phyloP scores from a whole-genome alignment of 2,329 filamentous ascomycete species.

The Fusarium nisikadoi region DNA sequence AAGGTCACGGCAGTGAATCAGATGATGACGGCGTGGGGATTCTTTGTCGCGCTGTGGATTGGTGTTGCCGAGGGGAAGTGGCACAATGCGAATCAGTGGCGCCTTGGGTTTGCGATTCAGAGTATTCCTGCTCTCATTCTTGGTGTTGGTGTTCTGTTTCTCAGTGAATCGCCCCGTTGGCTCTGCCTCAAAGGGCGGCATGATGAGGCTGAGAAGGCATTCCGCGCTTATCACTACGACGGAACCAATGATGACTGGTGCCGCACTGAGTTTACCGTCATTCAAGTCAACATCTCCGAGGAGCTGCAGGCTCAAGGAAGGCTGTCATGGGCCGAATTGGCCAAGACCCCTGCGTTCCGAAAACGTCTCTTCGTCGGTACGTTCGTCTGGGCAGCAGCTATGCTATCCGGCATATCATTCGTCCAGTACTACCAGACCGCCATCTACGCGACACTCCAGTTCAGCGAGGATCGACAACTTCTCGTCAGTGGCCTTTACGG shows the following conservation, averaged over 20 bases:
- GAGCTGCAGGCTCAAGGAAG: slow-evolving; percentile 43
- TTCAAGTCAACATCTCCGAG: slow-evolving; percentile 51
- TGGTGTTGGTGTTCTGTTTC: slow-evolving; percentile 49
- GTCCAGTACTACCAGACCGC: slow-evolving; percentile 56
- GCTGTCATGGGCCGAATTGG: slow-evolving; percentile 49
- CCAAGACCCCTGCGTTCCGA: slow-evolving; percentile 49
- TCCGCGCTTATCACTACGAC: slow-evolving; percentile 50
- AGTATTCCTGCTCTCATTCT: slow-evolving; percentile 50
- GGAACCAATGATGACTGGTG: slow-evolving; percentile 53
- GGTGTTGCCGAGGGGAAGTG: slow-evolving; percentile 53
- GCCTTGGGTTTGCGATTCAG: slow-evolving; percentile 52
- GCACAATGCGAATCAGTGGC: slow-evolving; percentile 53
- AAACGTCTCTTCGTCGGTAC: slow-evolving; percentile 53
- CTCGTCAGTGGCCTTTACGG: slow-evolving; percentile 55
- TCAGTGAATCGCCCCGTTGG: slow-evolving; percentile 52
- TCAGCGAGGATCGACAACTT: slow-evolving; percentile 50
- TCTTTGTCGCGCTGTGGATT: slow-evolving; percentile 54
- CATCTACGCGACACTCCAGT: slow-evolving; percentile 55
- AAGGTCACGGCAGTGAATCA: slow-evolving; percentile 55
- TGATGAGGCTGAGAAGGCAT: slow-evolving; percentile 50
- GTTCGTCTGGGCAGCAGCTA: slow-evolving; percentile 55
- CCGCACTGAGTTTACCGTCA: slow-evolving; percentile 46
- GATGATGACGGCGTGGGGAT: slow-evolving; percentile 57
- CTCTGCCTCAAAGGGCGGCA: slow-evolving; percentile 50
- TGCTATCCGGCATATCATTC: slow-evolving; percentile 56